Evolutionary conservation across 2,329 filamentous ascomycete genomes (phyloP).

Genomic region (Xenoacremonium recifei): DNA sequence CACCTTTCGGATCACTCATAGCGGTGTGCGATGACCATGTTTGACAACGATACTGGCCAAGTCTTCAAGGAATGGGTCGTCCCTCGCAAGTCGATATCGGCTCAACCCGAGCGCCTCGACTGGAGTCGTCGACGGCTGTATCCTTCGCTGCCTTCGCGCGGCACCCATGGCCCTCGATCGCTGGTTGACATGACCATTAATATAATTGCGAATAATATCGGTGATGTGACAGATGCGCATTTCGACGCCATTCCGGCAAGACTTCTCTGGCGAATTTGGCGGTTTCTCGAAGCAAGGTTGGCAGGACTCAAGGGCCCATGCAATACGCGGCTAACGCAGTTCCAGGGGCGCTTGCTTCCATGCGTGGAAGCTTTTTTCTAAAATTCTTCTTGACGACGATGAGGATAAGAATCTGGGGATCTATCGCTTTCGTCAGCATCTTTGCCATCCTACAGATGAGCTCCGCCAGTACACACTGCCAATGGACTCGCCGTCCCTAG

Average conservation of each 20-base stretch:
- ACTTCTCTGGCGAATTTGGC: constrained; percentile 38
- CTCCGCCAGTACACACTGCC: constrained; percentile 38
- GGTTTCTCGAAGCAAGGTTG: constrained; percentile 38
- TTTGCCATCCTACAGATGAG: constrained; percentile 33
- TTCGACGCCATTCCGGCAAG: constrained; percentile 33
- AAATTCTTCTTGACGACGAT: constrained; percentile 29
- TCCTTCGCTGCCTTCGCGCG: constrained; percentile 24
- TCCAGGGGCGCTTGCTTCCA: constrained; percentile 36
- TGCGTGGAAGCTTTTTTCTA: constrained; percentile 40
- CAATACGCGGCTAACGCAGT: background rate
- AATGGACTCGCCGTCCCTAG: constrained; percentile 32
- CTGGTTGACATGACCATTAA: constrained; percentile 39
- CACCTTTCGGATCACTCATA: no score
- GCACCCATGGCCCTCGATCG: constrained; percentile 33
- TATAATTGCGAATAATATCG: constrained; percentile 37
- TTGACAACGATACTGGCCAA: constrained; percentile 33
- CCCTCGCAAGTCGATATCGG: constrained; percentile 23
- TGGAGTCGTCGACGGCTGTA: constrained; percentile 35
- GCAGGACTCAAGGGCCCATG: constrained; percentile 8
- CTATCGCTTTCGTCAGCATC: constrained; percentile 39
- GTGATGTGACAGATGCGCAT: constrained; percentile 31
- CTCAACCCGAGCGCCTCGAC: constrained; percentile 24
- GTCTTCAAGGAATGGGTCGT: constrained; percentile 38
- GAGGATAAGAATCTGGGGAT: constrained; percentile 35
- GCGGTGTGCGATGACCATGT: constrained; percentile 24